These are phyloP conservation scores for Ensete ventricosum DNA, from an alignment of 176 grass and related monocot genomes.

Conservation along the genomic window DNA sequence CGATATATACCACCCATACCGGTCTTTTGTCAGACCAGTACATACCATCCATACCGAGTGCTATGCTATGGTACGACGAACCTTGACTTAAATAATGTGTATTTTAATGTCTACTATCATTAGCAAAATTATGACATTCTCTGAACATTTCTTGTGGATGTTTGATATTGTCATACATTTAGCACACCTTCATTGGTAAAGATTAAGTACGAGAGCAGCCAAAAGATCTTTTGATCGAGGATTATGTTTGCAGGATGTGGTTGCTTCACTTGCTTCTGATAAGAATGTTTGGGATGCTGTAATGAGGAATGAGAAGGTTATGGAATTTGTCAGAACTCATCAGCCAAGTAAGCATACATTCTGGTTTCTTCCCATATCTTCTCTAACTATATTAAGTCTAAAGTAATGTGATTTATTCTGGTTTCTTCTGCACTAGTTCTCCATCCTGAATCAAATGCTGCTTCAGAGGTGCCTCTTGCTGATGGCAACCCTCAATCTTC, in stretches of 20 bases:
- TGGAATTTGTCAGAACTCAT: conserved; percentile 63
- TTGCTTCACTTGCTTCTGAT: conserved; percentile 71
- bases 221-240: background rate
- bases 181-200: too few species aligned
- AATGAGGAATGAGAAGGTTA: conserved; percentile 69
- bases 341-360: conserved; percentile 41
- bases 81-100: too few species aligned
- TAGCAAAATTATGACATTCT: too few species aligned
- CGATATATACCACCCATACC: too few species aligned
- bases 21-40: too few species aligned
- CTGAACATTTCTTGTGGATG: too few species aligned
- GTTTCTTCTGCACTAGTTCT: conserved; percentile 21
- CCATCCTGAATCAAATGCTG: background rate
- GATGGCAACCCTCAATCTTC: conserved; percentile 14
- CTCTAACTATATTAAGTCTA: background rate
- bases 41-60: too few species aligned
- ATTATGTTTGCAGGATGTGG: conserved; percentile 48
- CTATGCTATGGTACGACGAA: too few species aligned
- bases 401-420: conserved; percentile 24
- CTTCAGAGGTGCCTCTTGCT: conserved; percentile 23
- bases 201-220: too few species aligned
- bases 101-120: too few species aligned
- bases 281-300: conserved; percentile 78
- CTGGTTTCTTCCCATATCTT: too few species aligned
- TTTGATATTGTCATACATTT: too few species aligned